phyloP scores from a whole-genome alignment of 2,329 filamentous ascomycete genomes.

The Metarhizium sp. region DNA sequence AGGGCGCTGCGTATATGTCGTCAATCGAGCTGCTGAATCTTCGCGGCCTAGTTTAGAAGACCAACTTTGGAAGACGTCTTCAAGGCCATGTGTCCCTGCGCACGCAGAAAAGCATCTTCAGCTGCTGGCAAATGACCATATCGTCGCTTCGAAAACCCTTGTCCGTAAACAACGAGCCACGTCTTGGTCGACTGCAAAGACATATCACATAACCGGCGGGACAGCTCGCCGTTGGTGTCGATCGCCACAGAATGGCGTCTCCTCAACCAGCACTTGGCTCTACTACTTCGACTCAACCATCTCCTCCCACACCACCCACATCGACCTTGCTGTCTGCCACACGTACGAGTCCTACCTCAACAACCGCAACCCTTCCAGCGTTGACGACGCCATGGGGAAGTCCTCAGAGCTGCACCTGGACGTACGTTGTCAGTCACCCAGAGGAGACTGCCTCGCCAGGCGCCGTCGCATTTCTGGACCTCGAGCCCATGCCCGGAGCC shows the following conservation, averaged over 20 bases:
- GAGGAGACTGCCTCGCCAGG: slow-evolving; percentile 15
- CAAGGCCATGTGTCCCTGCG: neutral
- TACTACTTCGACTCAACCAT: slow-evolving; percentile 3
- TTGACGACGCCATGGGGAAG: slow-evolving; percentile 29
- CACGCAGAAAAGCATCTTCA: neutral
- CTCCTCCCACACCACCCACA: slow-evolving; percentile 7
- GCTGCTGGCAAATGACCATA: neutral
- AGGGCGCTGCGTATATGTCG: neutral
- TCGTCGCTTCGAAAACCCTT: neutral
- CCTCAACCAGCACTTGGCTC: slow-evolving; percentile 1
- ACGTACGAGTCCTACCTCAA: neutral
- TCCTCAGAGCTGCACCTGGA: slow-evolving; percentile 28
- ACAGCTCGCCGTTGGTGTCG: neutral
- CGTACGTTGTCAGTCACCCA: slow-evolving; percentile 22
- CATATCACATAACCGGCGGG: neutral
- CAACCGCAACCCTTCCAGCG: slow-evolving; percentile 19
- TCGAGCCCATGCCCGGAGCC: slow-evolving; percentile 24
- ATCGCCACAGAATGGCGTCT: slow-evolving; percentile 3
- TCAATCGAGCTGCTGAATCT: neutral
- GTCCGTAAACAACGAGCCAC: neutral
- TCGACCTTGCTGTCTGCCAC: neutral
- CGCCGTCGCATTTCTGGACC: slow-evolving; percentile 26
- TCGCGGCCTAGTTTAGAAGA: neutral
- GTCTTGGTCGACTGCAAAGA: neutral
- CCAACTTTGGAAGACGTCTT: neutral